Conservation (phyloP, 1,139 yeast species). For the Pichia cactophila region DNA sequence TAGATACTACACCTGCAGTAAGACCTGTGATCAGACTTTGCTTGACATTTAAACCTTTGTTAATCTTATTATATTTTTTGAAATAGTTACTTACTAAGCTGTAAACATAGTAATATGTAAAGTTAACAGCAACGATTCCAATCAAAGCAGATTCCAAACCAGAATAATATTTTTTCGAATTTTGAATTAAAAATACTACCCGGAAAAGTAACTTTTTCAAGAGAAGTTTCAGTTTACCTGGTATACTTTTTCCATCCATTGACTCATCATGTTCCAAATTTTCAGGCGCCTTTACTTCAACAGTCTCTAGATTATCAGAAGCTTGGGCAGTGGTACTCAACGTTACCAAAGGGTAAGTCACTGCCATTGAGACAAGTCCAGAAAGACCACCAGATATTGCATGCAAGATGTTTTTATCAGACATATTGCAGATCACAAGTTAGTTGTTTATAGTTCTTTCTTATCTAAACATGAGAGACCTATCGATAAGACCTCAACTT, state of each 20-base stretch:
- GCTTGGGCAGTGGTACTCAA: constrained; percentile 82
- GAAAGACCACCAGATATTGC: constrained; percentile 93
- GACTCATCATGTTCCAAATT: not conserved
- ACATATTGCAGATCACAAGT: constrained; percentile 4
- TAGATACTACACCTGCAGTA: constrained; percentile 81
- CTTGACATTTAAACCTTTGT: constrained; percentile 46
- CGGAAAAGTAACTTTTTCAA: constrained; percentile 13
- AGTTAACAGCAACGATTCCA: constrained; percentile 81
- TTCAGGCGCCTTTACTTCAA: not conserved
- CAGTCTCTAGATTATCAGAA: constrained; percentile 6
- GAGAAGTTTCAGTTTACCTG: constrained; percentile 4
- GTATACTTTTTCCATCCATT: not conserved
- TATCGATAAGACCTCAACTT: not conserved
- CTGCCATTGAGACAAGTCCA: constrained; percentile 79
- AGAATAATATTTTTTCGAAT: constrained; percentile 41
- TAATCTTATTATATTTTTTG: constrained; percentile 19
- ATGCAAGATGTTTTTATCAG: constrained; percentile 47
- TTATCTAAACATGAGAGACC: not conserved
- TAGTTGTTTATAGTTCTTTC: not conserved
- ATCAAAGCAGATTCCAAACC: constrained; percentile 85
- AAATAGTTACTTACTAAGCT: constrained; percentile 35
- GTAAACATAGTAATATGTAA: constrained; percentile 85
- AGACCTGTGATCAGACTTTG: constrained; percentile 80
- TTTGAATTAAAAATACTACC: constrained; percentile 4
- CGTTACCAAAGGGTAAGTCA: constrained; percentile 81